A percentile compares a stretch with the other conserved stretches of the same genome.
phyloP scores from a whole-genome alignment of 2,329 filamentous ascomycete species.

The Penicillium sp. region DNA sequence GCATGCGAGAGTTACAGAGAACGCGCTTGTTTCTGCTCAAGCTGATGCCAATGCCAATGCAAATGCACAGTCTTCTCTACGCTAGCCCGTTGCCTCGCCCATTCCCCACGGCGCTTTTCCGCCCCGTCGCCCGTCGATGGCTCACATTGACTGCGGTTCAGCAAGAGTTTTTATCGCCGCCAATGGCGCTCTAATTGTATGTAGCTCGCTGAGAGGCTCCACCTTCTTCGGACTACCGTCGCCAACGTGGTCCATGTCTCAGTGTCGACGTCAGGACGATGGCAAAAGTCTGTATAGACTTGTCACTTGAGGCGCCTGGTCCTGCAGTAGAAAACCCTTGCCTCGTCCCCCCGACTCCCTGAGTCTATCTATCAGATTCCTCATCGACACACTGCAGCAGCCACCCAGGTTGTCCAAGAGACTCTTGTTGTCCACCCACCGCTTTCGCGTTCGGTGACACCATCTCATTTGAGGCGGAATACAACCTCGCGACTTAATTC shows the following conservation, averaged over 20 bases:
- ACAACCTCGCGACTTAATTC: slow-evolving; percentile 15
- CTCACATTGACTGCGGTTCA: too few relatives aligned
- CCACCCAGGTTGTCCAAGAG: not conserved
- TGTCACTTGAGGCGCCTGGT: not conserved
- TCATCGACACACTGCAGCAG: slow-evolving; percentile 3
- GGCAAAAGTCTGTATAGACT: slow-evolving; percentile 19
- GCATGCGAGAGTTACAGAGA: slow-evolving; percentile 17
- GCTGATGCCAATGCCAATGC: too few relatives aligned
- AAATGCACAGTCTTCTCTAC: not conserved
- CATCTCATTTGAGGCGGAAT: slow-evolving; percentile 6
- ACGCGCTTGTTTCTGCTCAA: not conserved
- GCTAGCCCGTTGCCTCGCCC: slow-evolving; percentile 15
- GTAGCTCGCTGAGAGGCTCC: slow-evolving; percentile 6
- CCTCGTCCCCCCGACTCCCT: slow-evolving; percentile 18
- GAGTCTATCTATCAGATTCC: slow-evolving; percentile 15
- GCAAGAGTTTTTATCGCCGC: not conserved
- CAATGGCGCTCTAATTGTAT: too few relatives aligned
- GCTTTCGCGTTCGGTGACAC: slow-evolving; percentile 16
- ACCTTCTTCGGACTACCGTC: slow-evolving; percentile 13
- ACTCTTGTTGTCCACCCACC: not conserved
- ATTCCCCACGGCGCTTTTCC: slow-evolving; percentile 11
- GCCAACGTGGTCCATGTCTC: slow-evolving; percentile 22
- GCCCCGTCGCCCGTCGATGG: not conserved
- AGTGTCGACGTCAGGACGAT: slow-evolving; percentile 15
- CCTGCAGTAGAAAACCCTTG: slow-evolving; percentile 24